A percentile compares a stretch with the other conserved stretches of the same genome.
Evolutionary conservation across 306 rosid species (phyloP).

Genomic region (Prunus armeniaca): DNA sequence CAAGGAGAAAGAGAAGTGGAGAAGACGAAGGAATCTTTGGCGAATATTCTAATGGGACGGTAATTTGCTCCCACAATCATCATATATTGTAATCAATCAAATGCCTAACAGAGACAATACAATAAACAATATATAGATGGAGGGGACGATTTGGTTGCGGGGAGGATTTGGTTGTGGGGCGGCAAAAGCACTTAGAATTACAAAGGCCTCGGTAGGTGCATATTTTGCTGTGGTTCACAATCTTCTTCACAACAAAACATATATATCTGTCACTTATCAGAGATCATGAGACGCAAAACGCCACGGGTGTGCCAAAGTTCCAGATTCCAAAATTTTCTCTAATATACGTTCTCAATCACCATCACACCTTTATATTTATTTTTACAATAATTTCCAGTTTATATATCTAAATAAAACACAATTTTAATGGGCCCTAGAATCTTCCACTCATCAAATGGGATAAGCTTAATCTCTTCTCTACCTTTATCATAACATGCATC

Average conservation of each 20-base stretch:
- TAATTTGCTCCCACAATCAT: too few species aligned
- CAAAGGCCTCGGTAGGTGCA: constrained; percentile 11
- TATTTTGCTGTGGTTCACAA: not conserved
- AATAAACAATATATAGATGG: constrained; percentile 21
- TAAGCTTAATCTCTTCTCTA: constrained; percentile 44
- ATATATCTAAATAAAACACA: constrained; percentile 4
- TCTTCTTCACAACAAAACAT: constrained; percentile 14
- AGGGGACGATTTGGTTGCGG: constrained; percentile 14
- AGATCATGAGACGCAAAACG: constrained; percentile 14
- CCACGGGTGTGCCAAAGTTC: constrained; percentile 26
- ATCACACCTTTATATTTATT: constrained; percentile 24
- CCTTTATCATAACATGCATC: constrained; percentile 26
- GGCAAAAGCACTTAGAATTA: constrained; percentile 50
- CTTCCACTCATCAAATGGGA: constrained; percentile 43
- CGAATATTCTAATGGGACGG: too few species aligned
- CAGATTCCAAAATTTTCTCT: constrained; percentile 40
- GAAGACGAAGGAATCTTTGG: too few species aligned
- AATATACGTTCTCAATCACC: constrained; percentile 34
- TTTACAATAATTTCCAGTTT: not conserved
- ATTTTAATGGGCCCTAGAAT: constrained; percentile 29
- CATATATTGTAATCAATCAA: not conserved
- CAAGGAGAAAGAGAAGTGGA: too few species aligned
- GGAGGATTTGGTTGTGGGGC: constrained; percentile 44
- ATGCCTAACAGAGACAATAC: not conserved
- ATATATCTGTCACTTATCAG: constrained; percentile 2